Evolutionary conservation across 2,329 filamentous ascomycete genomes (phyloP).

Genomic region (Blastomyces silverae): DNA sequence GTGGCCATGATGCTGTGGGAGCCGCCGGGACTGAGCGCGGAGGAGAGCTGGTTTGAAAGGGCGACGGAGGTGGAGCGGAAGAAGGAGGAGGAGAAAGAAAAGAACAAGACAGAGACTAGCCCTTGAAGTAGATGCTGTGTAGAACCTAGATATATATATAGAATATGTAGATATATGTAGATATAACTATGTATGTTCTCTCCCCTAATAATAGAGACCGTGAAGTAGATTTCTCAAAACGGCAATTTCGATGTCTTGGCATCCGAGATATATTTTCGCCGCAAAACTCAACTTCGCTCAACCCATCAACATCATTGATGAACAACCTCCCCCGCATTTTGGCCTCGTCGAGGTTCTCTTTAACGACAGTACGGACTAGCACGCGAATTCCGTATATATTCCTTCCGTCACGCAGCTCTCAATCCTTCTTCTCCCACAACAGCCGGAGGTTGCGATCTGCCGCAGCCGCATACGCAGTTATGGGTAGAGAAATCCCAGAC

Average conservation of each 20-base stretch:
- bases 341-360: not conserved
- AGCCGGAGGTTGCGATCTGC: not conserved
- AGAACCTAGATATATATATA: too few relatives aligned
- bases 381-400: not conserved
- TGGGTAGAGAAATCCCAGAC: constrained; percentile 13
- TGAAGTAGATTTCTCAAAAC: too few relatives aligned
- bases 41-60: constrained; percentile 14
- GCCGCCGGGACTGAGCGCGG: constrained; percentile 4
- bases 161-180: too few relatives aligned
- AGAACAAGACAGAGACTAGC: not conserved
- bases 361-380: not conserved
- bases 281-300: not conserved
- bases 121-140: too few relatives aligned
- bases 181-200: too few relatives aligned
- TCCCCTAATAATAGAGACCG: too few relatives aligned
- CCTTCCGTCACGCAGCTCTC: not conserved
- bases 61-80: constrained; percentile 3
- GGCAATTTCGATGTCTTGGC: not conserved
- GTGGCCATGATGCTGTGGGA: constrained; percentile 17
- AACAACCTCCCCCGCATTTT: not conserved
- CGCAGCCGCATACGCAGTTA: not conserved
- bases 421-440: not conserved
- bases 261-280: constrained; percentile 1
- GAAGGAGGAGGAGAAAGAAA: not conserved
- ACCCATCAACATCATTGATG: not conserved